phyloP scores from a whole-genome alignment of 1,139 yeast species.

The Suhomyces choctaworum region DNA sequence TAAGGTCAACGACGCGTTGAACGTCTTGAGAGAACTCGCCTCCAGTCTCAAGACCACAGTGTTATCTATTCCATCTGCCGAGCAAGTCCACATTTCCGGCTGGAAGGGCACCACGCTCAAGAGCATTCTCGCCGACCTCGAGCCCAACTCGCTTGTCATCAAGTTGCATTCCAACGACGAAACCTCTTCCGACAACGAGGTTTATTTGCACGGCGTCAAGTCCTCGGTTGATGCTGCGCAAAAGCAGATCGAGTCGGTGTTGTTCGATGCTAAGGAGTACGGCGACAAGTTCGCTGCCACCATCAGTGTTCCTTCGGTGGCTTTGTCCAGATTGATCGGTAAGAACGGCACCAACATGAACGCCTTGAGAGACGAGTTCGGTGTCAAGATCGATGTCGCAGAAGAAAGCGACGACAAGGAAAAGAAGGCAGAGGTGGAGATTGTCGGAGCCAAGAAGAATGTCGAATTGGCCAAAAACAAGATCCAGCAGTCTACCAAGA shows the following conservation, averaged over 20 bases:
- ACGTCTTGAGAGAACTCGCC: conserved; percentile 60
- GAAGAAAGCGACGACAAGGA: conserved; percentile 33
- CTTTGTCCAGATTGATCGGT: conserved; percentile 83
- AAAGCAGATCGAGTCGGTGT: conserved; percentile 53
- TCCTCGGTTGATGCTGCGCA: conserved; percentile 54
- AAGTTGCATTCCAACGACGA: conserved; percentile 45
- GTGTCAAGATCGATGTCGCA: conserved; percentile 70
- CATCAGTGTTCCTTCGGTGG: conserved; percentile 60
- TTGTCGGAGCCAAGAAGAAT: conserved; percentile 78
- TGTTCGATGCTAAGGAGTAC: conserved; percentile 63
- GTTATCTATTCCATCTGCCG: conserved; percentile 52
- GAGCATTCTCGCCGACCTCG: conserved; percentile 44
- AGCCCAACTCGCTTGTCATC: conserved; percentile 40
- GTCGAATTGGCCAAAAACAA: conserved; percentile 72
- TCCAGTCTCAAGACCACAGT: conserved; percentile 52
- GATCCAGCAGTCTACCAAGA: conserved; percentile 61
- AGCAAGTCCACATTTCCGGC: conserved; percentile 61
- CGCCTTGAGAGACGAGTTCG: conserved; percentile 72
- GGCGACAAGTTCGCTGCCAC: conserved; percentile 58
- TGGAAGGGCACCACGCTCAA: conserved; percentile 59
- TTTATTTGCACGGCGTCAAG: conserved; percentile 63
- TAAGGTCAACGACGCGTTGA: conserved; percentile 51
- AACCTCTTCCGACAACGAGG: conserved; percentile 47
- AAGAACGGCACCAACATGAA: conserved; percentile 78
- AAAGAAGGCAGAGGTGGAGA: conserved; percentile 55